phyloP scores from a whole-genome alignment of 306 rosid species.

The Cucurbita ficifolia region DNA sequence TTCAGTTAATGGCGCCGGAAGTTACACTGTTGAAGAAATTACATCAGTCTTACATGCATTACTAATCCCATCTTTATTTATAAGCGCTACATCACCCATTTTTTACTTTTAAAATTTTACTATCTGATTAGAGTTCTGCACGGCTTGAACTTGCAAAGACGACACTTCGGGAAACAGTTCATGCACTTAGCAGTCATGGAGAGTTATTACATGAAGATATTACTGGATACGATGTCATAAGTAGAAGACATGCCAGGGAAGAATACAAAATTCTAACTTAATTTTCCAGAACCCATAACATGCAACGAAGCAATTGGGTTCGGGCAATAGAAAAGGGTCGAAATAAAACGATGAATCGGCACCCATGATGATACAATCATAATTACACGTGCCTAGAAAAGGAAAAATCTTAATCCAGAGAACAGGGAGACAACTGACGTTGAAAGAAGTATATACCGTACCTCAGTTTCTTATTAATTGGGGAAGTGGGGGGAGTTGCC shows the following conservation, averaged over 20 bases:
- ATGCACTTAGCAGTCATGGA: neutral
- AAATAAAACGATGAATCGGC: neutral
- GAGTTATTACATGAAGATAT: neutral
- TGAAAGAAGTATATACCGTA: conserved; percentile 9
- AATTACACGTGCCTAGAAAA: neutral
- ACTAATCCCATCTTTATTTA: neutral
- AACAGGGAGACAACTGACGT: neutral
- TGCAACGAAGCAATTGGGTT: neutral
- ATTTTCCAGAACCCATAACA: neutral
- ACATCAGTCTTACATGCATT: neutral
- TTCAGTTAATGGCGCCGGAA: neutral
- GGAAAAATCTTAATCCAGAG: neutral
- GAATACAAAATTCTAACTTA: neutral
- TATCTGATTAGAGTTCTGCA: neutral
- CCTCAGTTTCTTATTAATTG: conserved; percentile 41
- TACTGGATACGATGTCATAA: neutral
- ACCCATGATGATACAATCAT: neutral
- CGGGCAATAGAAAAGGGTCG: neutral
- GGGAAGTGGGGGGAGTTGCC: conserved; percentile 10
- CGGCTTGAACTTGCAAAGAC: neutral
- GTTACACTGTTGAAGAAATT: neutral
- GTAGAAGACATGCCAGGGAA: neutral
- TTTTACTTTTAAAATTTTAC: neutral
- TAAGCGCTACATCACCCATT: neutral
- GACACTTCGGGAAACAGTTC: neutral